Evolutionary conservation across 345 rosid genomes (phyloP).

Genomic region (Eucalyptus sp.): DNA sequence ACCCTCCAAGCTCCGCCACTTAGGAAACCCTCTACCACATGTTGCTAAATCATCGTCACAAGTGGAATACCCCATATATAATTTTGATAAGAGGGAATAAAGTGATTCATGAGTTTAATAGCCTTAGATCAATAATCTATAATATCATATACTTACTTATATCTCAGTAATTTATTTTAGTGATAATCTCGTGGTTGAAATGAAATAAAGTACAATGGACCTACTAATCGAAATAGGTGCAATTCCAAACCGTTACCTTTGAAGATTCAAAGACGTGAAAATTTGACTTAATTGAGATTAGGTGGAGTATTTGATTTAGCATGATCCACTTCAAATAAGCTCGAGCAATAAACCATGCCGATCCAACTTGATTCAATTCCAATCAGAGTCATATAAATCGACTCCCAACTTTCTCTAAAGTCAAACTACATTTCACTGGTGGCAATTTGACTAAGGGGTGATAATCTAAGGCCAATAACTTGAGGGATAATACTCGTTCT

Average conservation of each 20-base stretch:
- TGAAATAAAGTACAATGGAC: no score
- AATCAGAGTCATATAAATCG: not conserved
- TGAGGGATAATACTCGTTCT: not conserved
- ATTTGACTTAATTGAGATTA: not conserved
- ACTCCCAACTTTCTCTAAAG: not conserved
- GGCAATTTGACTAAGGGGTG: not conserved
- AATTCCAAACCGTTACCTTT: not conserved
- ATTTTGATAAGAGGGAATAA: accelerated
- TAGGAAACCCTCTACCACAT: not conserved
- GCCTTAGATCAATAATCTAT: not conserved
- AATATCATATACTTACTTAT: not conserved
- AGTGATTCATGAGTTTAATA: not conserved
- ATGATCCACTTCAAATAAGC: not conserved
- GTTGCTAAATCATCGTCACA: not conserved
- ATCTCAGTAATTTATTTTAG: not conserved
- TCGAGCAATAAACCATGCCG: not conserved
- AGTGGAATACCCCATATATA: not conserved
- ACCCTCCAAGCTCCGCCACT: not conserved
- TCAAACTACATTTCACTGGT: not conserved
- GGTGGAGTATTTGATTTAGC: not conserved
- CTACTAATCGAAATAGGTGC: accelerated
- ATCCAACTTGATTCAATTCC: not conserved
- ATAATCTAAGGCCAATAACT: not conserved
- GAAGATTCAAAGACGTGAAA: not conserved
- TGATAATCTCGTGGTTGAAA: no score